Percentiles rank a stretch among this genome's conserved stretches.
These are phyloP conservation scores for Aspergillus alliaceus DNA, from an alignment of 2,329 filamentous ascomycete species.

Conservation along the genomic window DNA sequence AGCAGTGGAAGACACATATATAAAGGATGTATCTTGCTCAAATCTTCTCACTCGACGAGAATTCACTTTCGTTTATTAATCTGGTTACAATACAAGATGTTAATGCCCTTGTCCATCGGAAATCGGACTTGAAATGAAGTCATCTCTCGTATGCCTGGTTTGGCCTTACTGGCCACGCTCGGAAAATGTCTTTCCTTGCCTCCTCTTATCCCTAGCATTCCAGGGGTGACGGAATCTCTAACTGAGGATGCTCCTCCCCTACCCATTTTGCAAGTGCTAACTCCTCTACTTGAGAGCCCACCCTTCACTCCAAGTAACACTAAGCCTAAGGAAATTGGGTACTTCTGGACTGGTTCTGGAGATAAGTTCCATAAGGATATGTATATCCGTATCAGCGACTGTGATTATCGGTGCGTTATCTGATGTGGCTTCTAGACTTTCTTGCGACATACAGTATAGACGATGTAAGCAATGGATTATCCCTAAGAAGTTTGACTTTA, in stretches of 20 bases:
- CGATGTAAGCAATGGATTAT: neutral
- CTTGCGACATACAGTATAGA: neutral
- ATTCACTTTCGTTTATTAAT: no score
- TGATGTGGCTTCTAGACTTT: neutral
- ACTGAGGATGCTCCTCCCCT: conserved; percentile 52
- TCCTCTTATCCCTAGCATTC: conserved; percentile 59
- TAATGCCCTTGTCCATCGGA: no score
- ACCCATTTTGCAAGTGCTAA: conserved; percentile 60
- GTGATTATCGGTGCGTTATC: neutral
- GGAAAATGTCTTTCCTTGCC: conserved; percentile 42
- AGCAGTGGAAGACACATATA: neutral
- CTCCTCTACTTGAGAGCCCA: conserved; percentile 36
- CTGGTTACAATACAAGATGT: no score
- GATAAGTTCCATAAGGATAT: conserved; percentile 58
- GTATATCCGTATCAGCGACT: neutral
- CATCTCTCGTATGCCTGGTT: conserved; percentile 1
- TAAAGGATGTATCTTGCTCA: neutral
- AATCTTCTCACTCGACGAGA: neutral
- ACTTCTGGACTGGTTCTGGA: conserved; percentile 63
- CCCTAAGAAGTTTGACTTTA: no score
- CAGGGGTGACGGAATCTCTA: conserved; percentile 60
- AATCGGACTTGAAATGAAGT: neutral
- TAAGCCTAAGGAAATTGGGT: conserved; percentile 66
- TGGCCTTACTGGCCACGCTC: conserved; percentile 20
- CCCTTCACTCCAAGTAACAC: conserved; percentile 56